Evolutionary conservation across 2,329 filamentous ascomycete species (phyloP).

Genomic region (Arachnomyces sp.): DNA sequence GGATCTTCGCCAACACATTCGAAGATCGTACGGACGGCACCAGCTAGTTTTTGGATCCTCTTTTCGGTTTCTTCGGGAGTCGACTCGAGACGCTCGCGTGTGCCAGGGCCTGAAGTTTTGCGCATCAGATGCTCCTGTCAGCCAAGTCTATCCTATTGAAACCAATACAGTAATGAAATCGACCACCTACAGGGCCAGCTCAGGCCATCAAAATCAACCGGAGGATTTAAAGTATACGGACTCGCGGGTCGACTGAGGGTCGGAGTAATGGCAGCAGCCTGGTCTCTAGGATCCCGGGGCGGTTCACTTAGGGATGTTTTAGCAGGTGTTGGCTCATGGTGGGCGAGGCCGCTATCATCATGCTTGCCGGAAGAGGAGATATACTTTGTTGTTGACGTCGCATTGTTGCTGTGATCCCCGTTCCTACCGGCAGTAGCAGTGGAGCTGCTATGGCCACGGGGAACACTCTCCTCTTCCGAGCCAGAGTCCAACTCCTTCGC

Average conservation of each 20-base stretch:
- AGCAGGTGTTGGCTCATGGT: slow-evolving; percentile 4
- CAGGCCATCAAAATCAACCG: slow-evolving; percentile 45
- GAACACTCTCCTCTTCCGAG: too few relatives aligned
- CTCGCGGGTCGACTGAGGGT: slow-evolving; percentile 43
- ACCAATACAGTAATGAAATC: neutral
- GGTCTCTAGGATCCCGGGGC: slow-evolving; percentile 46
- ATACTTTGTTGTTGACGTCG: slow-evolving; percentile 5
- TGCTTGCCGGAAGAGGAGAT: too few relatives aligned
- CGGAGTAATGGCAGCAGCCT: slow-evolving; percentile 41
- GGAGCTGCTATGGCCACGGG: neutral
- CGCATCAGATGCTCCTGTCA: slow-evolving; percentile 10
- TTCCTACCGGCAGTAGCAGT: neutral
- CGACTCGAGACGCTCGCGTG: slow-evolving; percentile 46
- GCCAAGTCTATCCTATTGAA: neutral
- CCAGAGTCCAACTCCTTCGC: too few relatives aligned
- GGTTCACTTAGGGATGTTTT: slow-evolving; percentile 36
- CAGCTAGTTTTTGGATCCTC: slow-evolving; percentile 52
- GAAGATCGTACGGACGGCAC: slow-evolving; percentile 54
- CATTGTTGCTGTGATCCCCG: slow-evolving; percentile 2
- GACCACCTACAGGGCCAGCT: slow-evolving; percentile 44
- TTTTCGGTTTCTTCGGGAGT: slow-evolving; percentile 50
- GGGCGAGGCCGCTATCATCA: too few relatives aligned
- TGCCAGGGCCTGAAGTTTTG: slow-evolving; percentile 36
- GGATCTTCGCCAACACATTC: slow-evolving; percentile 61
- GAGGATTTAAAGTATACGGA: slow-evolving; percentile 42